Evolutionary conservation across 192 early-diverging fungal genomes (phyloP).

Genomic region (Dispira simplex): DNA sequence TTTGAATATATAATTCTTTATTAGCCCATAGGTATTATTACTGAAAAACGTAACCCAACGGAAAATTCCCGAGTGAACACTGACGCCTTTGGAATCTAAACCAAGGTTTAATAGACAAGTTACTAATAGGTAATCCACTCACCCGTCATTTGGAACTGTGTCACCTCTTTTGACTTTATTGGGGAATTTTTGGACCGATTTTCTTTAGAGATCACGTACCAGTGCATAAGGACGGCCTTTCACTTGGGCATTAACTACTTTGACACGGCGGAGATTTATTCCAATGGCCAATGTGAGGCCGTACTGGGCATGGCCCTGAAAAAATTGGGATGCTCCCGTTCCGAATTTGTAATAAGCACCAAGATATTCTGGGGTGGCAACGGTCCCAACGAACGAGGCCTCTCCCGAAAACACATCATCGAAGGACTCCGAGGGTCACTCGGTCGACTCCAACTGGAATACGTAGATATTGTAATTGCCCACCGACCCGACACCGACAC

Average conservation of each 20-base stretch:
- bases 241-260: slow-evolving; percentile 71
- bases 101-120: no score
- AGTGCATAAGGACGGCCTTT: slow-evolving; percentile 51
- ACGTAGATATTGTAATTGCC: slow-evolving; percentile 66
- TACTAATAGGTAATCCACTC: no score
- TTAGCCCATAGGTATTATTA: no score
- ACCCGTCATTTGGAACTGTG: no score
- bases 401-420: slow-evolving; percentile 74
- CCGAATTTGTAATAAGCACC: slow-evolving; percentile 60
- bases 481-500: slow-evolving; percentile 58
- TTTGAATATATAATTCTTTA: no score
- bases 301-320: slow-evolving; percentile 66
- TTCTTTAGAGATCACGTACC: slow-evolving; percentile 33
- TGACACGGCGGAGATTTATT: slow-evolving; percentile 43
- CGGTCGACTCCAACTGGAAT: slow-evolving; percentile 51
- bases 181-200: no score
- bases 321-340: slow-evolving; percentile 54
- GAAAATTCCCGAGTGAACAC: no score
- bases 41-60: no score
- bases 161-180: no score
- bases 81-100: no score
- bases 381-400: slow-evolving; percentile 63
- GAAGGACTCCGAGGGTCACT: slow-evolving; percentile 60
- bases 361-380: slow-evolving; percentile 63
- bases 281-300: slow-evolving; percentile 51